Base-by-base conservation (phyloP, 164 flowering plant genomes). In the Chloranthus sessilifolius region DNA sequence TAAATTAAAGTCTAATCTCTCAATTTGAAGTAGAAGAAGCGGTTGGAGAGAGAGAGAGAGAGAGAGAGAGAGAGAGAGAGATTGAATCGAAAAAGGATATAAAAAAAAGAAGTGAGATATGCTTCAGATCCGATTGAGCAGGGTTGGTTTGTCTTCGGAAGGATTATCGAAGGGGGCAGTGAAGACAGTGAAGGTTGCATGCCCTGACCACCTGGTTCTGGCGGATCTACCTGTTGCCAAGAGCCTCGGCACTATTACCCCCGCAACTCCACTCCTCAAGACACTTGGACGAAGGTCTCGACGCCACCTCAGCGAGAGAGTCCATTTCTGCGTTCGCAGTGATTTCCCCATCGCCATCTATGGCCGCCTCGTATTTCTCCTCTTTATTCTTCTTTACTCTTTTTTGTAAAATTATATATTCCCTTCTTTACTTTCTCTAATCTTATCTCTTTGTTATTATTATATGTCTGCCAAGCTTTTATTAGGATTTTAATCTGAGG, bases 191-290 rank as follows among this genome's bases (percentile, higher is more conserved):
- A 89, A 82, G 22, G 97, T 85, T 34, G 92, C 97, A 7, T 89
- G 95, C 59, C 94, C 92, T 5, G 95, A 86, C 56, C 95, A 86
- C 60, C 88, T 89, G 34, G 75, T 83, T 14, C 71, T 89, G 26
- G 85, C 97, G 22, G 97, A 89, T 73, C 92, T 89, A 43, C 90
- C 90, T 30, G 97, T 89, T 7, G 95, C 94, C 0, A 86, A 89
- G 73, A 69, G 90, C 60, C 73, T 89, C 27, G 95, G 95, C 26
- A 60, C 67, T 1, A n/a, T n/a, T n/a, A 23, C 47, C 3, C 12
- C 8, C 41, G 53, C 81, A 22, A 62, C 79, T 47, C 59, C 90
- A 4, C 45, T 61, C 14, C 70, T 74, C 48, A 89, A 83, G 79
- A 71, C 65, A 55, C 72, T 84, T 4, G 97, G 95, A 7, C 81